Base-by-base conservation (phyloP, 768 basidiomycete genomes). In the Cyclocybe aegerita region DNA sequence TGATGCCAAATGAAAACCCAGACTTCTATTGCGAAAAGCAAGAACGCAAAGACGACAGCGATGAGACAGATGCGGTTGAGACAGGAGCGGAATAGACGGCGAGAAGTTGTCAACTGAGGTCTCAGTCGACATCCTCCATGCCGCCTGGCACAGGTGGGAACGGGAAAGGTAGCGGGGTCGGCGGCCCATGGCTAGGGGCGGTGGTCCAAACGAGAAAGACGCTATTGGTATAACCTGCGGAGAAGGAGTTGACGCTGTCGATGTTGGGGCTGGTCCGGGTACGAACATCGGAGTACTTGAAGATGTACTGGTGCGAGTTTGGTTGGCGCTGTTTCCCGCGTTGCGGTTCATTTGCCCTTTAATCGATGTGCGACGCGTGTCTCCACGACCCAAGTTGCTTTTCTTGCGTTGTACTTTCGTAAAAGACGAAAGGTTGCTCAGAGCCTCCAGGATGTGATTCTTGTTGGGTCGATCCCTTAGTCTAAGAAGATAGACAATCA, bases 391-490 rank as follows among this genome's bases (percentile, higher is more conserved):
- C 8, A 43, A 34, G 9, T 37, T 60, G 6, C 67, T 53, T 48
- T 72, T 76, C 58, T 75, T 79, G 34, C 71, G 61, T 56, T 87
- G 83, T 4, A 63, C 50, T 53, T 78, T 78, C 46, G 75, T 76
- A 58, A 86, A 85, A 0, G 68, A 58, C 10, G 69, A 69, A 3
- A 86, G 60, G 0, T 69, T 62, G 11, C 76, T 74, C 29, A 87
- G 64, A 1, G 76, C 84, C 4, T 83, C 83, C 7, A 66, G 58
- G 23, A 86, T 66, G 51, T 81, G 69, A 8, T 58, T 60, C 55
- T 82, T 87, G 48, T 75, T 79, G 1, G 79, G 78, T 29, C 79
- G 74, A 36, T 86, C 82, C 4, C 66, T 61, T 1, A 87, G 50
- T 39, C 85, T 86, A 45, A 42, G 16, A 38, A 39, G n/a, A 43